Evolutionary conservation across 2,329 filamentous ascomycete species (phyloP), one percentile per base, ranked within the genome.

Genomic region (Botrytis fragariae): DNA sequence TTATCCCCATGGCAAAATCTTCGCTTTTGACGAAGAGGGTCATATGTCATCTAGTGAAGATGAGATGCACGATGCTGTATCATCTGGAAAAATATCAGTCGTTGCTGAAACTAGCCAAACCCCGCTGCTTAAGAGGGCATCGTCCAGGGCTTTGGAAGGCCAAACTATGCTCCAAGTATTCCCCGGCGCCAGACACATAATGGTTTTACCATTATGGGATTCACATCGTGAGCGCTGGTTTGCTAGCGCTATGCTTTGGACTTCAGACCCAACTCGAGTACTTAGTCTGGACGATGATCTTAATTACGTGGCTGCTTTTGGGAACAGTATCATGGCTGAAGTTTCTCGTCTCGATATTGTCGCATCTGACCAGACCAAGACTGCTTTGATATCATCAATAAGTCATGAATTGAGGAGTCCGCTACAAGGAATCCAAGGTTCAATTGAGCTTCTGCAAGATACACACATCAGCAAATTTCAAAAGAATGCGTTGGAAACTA

Each of bases 391-490:
- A 48, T 86, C 85, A 1, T 87, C 85, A 39, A 87, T 89, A 74
- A 87, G 85, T 60, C 87, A 89, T 76, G 87, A 89, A 71, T 78
- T 89, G 6, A 82, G 87, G 59, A 87, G 84, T 12, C 87, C 87
- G 0, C 78, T 89, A 2, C 87, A 89, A 72, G 87, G 87, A 3
- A 87, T 89, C 68, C 78, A 88, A 0, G 86, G 85, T 4, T 87
- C 80, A 74, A 81, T 83, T 1, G 85, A 87, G 74, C 84, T 87
- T 39, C 79, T 88, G 1, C 82, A 83, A 35, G 85, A 87, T 32
- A 84, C 83, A 1, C 77, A 78, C 29, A 72, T 82, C 12, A 78
- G 79, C 69, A 77, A 73, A 37, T 78, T 78, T 61, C 81, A 82
- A 72, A 76, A 75, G 22, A 77, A 77, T 51, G 75, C 82, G 63